phyloP scores from a whole-genome alignment of 2,329 filamentous ascomycete genomes.

The Elsinoe ampelina region DNA sequence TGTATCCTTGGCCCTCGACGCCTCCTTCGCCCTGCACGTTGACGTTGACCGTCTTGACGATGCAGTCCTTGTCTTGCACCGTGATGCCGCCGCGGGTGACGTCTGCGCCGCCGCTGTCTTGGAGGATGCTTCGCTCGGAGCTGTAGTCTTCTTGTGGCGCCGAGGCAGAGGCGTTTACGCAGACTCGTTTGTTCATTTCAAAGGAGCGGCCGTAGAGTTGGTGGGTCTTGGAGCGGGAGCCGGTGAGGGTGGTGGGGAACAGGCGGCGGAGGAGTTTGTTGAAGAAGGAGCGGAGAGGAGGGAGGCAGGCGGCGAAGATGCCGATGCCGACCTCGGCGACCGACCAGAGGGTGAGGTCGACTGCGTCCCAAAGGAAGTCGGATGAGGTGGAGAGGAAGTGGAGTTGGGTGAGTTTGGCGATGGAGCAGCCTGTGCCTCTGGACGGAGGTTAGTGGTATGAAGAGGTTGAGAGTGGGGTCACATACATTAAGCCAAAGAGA shows the following conservation, averaged over 20 bases:
- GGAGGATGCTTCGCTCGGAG: slow-evolving; percentile 2
- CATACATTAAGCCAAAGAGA: slow-evolving; percentile 16
- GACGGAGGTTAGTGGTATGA: not conserved
- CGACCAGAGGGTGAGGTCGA: slow-evolving; percentile 15
- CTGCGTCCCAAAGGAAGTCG: slow-evolving; percentile 14
- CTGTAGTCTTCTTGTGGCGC: slow-evolving; percentile 9
- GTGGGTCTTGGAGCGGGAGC: slow-evolving; percentile 2
- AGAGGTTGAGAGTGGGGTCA: not conserved
- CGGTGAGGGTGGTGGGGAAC: slow-evolving; percentile 9
- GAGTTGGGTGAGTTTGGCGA: slow-evolving; percentile 14
- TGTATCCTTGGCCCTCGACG: not conserved
- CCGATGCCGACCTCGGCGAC: slow-evolving; percentile 16
- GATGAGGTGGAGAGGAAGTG: slow-evolving; percentile 11
- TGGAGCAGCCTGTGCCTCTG: slow-evolving; percentile 16
- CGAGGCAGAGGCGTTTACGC: not conserved
- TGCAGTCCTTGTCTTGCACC: slow-evolving; percentile 7
- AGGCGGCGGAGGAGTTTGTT: slow-evolving; percentile 11
- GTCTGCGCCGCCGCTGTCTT: not conserved
- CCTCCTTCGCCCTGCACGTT: slow-evolving; percentile 6
- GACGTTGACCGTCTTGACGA: slow-evolving; percentile 11
- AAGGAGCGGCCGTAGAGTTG: not conserved
- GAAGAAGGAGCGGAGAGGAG: slow-evolving; percentile 16
- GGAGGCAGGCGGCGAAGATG: slow-evolving; percentile 16
- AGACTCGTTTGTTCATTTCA: slow-evolving; percentile 4
- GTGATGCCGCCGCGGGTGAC: not conserved